phyloP scores from a whole-genome alignment of 2,329 filamentous ascomycete genomes.

The Raffaelea arxii region DNA sequence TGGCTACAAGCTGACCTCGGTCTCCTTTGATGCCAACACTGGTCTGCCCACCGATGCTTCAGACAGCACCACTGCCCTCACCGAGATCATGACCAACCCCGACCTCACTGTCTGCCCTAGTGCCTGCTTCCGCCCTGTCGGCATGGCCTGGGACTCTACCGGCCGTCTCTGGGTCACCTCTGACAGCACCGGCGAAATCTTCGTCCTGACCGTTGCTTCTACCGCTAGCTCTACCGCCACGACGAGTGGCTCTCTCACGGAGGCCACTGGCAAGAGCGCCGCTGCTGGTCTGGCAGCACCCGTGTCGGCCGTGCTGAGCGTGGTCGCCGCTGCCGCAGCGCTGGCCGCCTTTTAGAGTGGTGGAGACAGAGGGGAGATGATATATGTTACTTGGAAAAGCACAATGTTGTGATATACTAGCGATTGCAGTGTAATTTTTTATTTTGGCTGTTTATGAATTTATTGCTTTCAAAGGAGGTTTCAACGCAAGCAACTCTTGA shows the following conservation, averaged over 20 bases:
- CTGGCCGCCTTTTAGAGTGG: background rate
- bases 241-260: slow-evolving; percentile 14
- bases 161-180: slow-evolving; percentile 53
- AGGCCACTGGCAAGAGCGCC: slow-evolving; percentile 1
- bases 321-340: background rate
- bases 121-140: slow-evolving; percentile 53
- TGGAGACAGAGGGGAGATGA: no score
- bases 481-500: no score
- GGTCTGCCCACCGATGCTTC: slow-evolving; percentile 30
- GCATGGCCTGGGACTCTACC: slow-evolving; percentile 39
- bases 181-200: slow-evolving; percentile 57
- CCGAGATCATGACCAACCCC: slow-evolving; percentile 44
- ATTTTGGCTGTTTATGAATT: no score
- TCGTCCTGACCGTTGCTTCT: slow-evolving; percentile 31
- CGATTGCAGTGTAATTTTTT: no score
- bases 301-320: background rate
- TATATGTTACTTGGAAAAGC: no score
- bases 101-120: slow-evolving; percentile 43
- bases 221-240: slow-evolving; percentile 2
- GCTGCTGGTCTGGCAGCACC: background rate
- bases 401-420: no score
- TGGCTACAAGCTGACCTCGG: slow-evolving; percentile 34
- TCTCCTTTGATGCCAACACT: slow-evolving; percentile 31
- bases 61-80: slow-evolving; percentile 34
- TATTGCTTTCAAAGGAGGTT: no score